Percentiles rank a stretch among this genome's conserved stretches.
phyloP scores from a whole-genome alignment of 2,329 filamentous ascomycete species.

The Beauveria sp. region DNA sequence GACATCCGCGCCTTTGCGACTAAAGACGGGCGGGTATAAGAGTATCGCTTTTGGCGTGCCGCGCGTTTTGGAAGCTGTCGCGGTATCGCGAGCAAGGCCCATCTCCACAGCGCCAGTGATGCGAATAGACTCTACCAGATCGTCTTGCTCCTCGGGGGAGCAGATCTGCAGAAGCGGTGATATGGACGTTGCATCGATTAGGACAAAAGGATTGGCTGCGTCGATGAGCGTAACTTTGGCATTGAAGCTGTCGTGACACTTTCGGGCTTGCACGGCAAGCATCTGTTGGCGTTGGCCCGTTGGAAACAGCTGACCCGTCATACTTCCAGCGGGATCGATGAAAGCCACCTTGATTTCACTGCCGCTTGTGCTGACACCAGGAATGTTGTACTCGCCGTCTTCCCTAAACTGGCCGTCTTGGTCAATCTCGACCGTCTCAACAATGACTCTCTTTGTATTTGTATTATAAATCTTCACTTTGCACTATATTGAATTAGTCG shows the following conservation, averaged over 20 bases:
- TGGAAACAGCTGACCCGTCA: slow-evolving; percentile 51
- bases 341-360: slow-evolving; percentile 52
- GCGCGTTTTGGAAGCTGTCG: background rate
- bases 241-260: slow-evolving; percentile 17
- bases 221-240: slow-evolving; percentile 27
- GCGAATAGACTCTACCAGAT: slow-evolving; percentile 21
- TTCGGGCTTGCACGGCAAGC: background rate
- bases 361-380: slow-evolving; percentile 47
- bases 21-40: background rate
- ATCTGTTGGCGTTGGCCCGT: slow-evolving; percentile 42
- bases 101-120: background rate
- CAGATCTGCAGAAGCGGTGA: slow-evolving; percentile 13
- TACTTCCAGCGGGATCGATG: slow-evolving; percentile 50
- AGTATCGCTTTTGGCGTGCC: background rate
- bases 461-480: slow-evolving; percentile 49
- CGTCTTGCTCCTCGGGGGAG: slow-evolving; percentile 8
- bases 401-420: slow-evolving; percentile 37
- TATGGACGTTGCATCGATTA: slow-evolving; percentile 38
- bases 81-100: slow-evolving; percentile 25
- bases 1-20: background rate
- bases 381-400: slow-evolving; percentile 46
- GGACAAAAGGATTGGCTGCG: slow-evolving; percentile 33
- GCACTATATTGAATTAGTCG: background rate
- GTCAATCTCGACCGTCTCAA: slow-evolving; percentile 43
- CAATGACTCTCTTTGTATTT: slow-evolving; percentile 51